phyloP scores from a whole-genome alignment of 2,329 filamentous ascomycete genomes.

The Ramularia endophylla region DNA sequence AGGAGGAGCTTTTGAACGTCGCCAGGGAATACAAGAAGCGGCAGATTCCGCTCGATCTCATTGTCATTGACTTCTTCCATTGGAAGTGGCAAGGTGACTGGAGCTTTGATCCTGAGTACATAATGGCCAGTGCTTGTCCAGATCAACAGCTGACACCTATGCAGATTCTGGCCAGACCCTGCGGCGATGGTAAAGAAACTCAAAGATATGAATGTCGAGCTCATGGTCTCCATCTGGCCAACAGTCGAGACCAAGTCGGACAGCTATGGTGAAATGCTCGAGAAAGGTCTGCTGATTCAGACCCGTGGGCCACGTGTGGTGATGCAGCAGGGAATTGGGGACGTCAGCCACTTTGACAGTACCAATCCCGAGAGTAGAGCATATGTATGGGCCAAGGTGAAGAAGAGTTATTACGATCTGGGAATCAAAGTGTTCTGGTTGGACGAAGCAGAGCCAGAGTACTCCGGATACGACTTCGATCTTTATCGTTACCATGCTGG shows the following conservation, averaged over 20 bases:
- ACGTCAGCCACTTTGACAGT: slow-evolving; percentile 57
- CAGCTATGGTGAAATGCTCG: slow-evolving; percentile 58
- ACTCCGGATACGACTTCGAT: slow-evolving; percentile 60
- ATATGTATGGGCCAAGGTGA: slow-evolving; percentile 56
- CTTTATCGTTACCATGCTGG: slow-evolving; percentile 57
- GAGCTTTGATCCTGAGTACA: slow-evolving; percentile 57
- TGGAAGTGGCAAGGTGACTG: slow-evolving; percentile 63
- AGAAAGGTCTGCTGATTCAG: slow-evolving; percentile 54
- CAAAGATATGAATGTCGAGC: slow-evolving; percentile 52
- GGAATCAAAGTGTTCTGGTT: slow-evolving; percentile 63
- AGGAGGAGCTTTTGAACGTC: slow-evolving; percentile 56
- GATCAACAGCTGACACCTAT: too few relatives aligned
- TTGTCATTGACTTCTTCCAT: slow-evolving; percentile 65
- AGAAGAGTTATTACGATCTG: slow-evolving; percentile 55
- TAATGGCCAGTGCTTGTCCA: too few relatives aligned
- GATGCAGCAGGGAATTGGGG: slow-evolving; percentile 52
- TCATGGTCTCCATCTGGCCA: slow-evolving; percentile 67
- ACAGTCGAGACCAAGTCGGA: slow-evolving; percentile 55
- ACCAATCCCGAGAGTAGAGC: slow-evolving; percentile 55
- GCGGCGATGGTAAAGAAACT: slow-evolving; percentile 60
- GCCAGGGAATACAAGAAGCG: slow-evolving; percentile 54
- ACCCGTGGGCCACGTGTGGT: slow-evolving; percentile 55
- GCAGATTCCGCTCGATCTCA: slow-evolving; percentile 55
- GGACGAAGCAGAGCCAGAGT: slow-evolving; percentile 64
- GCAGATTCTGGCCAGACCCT: slow-evolving; percentile 56